Base-by-base conservation (phyloP, 1,284 basidiomycete species). In the Ustilago esculenta region DNA sequence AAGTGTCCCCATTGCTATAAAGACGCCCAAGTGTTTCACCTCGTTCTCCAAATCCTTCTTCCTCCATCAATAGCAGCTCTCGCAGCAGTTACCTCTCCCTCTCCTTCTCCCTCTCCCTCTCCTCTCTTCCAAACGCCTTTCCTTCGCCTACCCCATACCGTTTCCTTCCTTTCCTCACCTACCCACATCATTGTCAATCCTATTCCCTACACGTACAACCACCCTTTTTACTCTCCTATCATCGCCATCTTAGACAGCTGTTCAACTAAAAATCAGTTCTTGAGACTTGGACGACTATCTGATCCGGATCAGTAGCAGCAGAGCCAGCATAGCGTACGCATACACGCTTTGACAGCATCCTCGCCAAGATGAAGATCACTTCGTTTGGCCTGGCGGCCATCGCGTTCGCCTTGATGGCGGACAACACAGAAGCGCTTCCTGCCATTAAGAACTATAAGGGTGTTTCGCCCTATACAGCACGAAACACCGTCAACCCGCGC, bases 331-430 rank as follows among this genome's bases (percentile, higher is more conserved):
- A 33, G 24, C 30, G 4, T 27, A 34, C n/a, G 24, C 39, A 44
- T 20, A n/a, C 2, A 0, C 21, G 11, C 42, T 44, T 24, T 35
- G 27, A 29, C 9, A 34, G 30, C 39, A 21, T 3, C 20, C 8
- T 3, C 17, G 25, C 47, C 44, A 48, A 52, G 23, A 70, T 70
- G 67, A 64, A 63, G 47, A 51, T 70, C 60, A 70, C 67, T 25
- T 64, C 67, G 18, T 56, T 70, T 29, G 56, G 60, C 36, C 46
- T 70, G 37, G 67, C 56, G 24, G 60, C 67, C 47, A 64, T 70
- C 29, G 60, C 67, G 10, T 48, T 70, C 24, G 60, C 60, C 56
- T 53, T 70, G 45, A 64, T 63, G 60, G 59, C 53, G 4, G 60
- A 64, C 48, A 64, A 57, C 44, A 32, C 51, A 33, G 60, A 64